phyloP scores from a whole-genome alignment of 257 asterid species.

The Cynanchum wilfordii region DNA sequence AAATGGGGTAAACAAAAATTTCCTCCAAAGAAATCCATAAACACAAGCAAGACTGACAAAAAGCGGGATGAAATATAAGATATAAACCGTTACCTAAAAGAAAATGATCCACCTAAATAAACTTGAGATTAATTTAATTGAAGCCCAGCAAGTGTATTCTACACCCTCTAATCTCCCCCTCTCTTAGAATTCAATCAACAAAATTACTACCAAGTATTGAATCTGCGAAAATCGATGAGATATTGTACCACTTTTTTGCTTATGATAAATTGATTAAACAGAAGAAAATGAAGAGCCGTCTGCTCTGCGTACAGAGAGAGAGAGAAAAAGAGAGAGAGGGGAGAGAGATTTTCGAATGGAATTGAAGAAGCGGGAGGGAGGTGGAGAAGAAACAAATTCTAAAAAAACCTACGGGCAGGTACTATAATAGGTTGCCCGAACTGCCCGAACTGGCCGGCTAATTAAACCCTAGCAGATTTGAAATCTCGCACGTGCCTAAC shows the following conservation, averaged over 20 bases:
- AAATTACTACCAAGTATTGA: background rate
- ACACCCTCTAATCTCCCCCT: background rate
- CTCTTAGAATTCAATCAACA: background rate
- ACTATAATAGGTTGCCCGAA: constrained; percentile 13
- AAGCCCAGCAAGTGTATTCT: background rate
- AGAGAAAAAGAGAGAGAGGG: background rate
- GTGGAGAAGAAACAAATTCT: constrained; percentile 1
- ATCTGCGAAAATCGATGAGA: background rate
- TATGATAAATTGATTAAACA: background rate
- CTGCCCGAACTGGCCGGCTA: constrained; percentile 36
- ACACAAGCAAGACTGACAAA: background rate
- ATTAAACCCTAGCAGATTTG: constrained; percentile 26
- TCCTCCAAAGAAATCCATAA: background rate
- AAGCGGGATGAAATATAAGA: background rate
- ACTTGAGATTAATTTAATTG: background rate
- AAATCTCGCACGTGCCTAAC: constrained; percentile 15
- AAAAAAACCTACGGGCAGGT: constrained; percentile 30
- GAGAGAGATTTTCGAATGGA: constrained; percentile 38
- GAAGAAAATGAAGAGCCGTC: background rate
- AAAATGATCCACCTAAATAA: background rate
- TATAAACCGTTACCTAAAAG: constrained; percentile 3
- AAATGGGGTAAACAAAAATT: background rate
- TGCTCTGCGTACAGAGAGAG: background rate
- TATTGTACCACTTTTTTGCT: background rate
- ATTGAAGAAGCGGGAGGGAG: constrained; percentile 60